These are phyloP conservation scores for Trapa incisa DNA, from an alignment of 345 rosid species.

Conservation along the genomic window DNA sequence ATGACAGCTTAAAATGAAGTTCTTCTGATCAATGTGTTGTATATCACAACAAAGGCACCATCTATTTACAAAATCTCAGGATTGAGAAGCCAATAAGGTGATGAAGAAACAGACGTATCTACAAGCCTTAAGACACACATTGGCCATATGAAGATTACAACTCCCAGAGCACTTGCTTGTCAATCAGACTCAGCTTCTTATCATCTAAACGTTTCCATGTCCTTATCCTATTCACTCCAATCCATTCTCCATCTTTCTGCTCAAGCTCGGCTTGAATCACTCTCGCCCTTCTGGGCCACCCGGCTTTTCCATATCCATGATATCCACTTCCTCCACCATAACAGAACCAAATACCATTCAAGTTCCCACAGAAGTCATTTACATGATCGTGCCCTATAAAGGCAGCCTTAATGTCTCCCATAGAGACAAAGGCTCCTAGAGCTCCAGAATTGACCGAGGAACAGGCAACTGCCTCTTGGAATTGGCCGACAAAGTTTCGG, in stretches of 20 bases:
- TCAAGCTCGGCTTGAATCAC: constrained; percentile 54
- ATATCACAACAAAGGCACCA: neutral
- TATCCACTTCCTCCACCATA: constrained; percentile 94
- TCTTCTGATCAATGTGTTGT: neutral
- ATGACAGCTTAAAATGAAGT: neutral
- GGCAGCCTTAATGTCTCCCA: constrained; percentile 74
- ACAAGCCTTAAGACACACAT: neutral
- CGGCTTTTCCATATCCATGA: constrained; percentile 68
- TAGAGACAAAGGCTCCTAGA: constrained; percentile 43
- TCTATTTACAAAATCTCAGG: neutral
- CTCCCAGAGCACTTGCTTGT: constrained; percentile 65
- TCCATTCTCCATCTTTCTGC: constrained; percentile 40
- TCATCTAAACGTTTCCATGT: constrained; percentile 89
- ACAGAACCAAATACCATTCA: constrained; percentile 76
- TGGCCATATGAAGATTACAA: neutral
- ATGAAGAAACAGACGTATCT: neutral
- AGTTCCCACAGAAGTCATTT: constrained; percentile 76
- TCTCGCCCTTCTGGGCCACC: constrained; percentile 72
- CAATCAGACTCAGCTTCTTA: constrained; percentile 51
- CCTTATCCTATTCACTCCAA: constrained; percentile 38
- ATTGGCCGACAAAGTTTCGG: constrained; percentile 45
- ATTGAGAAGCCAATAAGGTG: neutral
- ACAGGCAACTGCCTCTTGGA: constrained; percentile 72
- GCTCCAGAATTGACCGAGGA: constrained; percentile 60
- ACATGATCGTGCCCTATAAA: constrained; percentile 82